Conservation (phyloP, 1,284 basidiomycete species). For the Ganoderma lucidum region DNA sequence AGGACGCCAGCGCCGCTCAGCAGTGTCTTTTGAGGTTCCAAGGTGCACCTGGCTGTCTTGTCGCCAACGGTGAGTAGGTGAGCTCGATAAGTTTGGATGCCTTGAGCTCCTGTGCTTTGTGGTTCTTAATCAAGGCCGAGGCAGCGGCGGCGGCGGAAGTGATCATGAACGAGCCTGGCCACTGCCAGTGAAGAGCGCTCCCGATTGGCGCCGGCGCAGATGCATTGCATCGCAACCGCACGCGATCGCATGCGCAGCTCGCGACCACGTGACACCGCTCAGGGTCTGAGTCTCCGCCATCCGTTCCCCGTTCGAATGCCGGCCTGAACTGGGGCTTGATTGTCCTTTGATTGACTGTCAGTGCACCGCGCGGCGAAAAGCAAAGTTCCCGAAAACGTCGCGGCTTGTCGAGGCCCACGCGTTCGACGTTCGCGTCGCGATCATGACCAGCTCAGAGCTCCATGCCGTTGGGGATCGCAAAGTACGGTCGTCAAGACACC, state of each 20-base stretch:
- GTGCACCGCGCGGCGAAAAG: not conserved
- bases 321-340: not conserved
- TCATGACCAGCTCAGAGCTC: not conserved
- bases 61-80: not conserved
- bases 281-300: not conserved
- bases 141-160: not conserved
- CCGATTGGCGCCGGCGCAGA: not conserved
- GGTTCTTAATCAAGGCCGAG: not conserved
- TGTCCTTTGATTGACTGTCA: not conserved
- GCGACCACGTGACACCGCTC: not conserved
- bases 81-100: constrained; percentile 4
- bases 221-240: not conserved
- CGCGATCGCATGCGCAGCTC: not conserved
- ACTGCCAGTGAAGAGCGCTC: not conserved
- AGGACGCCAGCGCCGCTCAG: not conserved
- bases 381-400: not conserved
- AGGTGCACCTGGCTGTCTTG: not conserved
- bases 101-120: not conserved
- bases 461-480: constrained; percentile 4
- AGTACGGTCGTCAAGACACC: constrained; percentile 33
- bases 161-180: not conserved
- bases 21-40: not conserved
- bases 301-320: not conserved
- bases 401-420: not conserved
- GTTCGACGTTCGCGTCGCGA: constrained; percentile 7